Evolutionary conservation across 2,329 filamentous ascomycete genomes (phyloP), one percentile per base, ranked within the genome.

Genomic region (Trichocomaceae sp.): DNA sequence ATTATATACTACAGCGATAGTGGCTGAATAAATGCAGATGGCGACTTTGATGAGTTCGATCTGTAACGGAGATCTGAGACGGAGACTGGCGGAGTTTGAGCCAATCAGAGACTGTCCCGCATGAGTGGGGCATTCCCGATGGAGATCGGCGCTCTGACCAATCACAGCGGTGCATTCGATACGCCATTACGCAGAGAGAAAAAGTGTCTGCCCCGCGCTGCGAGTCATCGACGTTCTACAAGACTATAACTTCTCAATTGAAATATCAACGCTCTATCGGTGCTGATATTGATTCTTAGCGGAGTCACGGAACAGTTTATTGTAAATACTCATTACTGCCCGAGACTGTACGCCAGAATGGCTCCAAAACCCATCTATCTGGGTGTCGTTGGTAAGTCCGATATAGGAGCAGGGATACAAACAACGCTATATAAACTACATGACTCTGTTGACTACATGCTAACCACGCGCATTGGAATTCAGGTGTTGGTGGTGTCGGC

Each of bases 401-500:
- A 41, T 41, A 41, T 41, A 17, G 37, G 37, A 41, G 35, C 15
- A 19, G 35, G 35, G n/a, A 35, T 35, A 15, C 12, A 35, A 35
- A 15, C 31, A 35, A n/a, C n/a, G n/a, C n/a, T n/a, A n/a, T n/a
- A 39, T 39, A 8, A 17, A 39, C 35, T 23, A 29, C 31, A 50
- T 7, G 15, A 3, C 10, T 42, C 13, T 17, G 8, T 19, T 29
- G 13, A 23, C n/a, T 7, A n/a, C n/a, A 31, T n/a, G 35, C n/a
- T 52, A n/a, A 47, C 22, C 10, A 9, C 39, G 20, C 20, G 19
- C 20, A 10, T 26, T 45, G 45, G 7, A 47, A 60, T n/a, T n/a
- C 66, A 95, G 91, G 93, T 67, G 88, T 87, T 64, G 93, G 93
- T 63, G 92, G 92, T 61, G 93, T 97, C 59, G 93, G 93, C 66